Evolutionary conservation across 1,284 basidiomycete species (phyloP).

Genomic region (Melampsora larici-populina): DNA sequence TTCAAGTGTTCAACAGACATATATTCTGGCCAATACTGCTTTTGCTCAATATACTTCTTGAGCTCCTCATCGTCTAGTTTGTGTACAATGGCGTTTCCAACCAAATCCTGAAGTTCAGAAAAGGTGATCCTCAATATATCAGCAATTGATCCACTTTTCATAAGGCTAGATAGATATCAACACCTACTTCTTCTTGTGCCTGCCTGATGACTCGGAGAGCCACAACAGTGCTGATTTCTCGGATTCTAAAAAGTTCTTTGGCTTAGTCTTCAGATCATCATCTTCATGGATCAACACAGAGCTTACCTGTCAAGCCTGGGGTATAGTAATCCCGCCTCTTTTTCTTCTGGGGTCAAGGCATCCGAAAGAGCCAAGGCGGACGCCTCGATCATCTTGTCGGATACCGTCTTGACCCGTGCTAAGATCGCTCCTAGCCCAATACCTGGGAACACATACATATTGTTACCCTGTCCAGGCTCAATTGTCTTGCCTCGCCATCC

Average conservation of each 20-base stretch:
- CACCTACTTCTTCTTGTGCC: slow-evolving; percentile 38
- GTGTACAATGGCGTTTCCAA: slow-evolving; percentile 19
- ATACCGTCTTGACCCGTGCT: slow-evolving; percentile 61
- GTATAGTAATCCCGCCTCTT: slow-evolving; percentile 39
- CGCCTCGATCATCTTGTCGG: slow-evolving; percentile 55
- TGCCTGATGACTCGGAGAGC: slow-evolving; percentile 37
- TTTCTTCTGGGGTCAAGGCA: slow-evolving; percentile 70
- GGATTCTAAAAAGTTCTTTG: slow-evolving; percentile 11
- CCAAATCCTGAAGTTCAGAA: slow-evolving; percentile 16
- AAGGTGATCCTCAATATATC: background rate
- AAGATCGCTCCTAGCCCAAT: slow-evolving; percentile 65
- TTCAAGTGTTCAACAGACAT: slow-evolving; percentile 38
- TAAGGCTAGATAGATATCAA: background rate
- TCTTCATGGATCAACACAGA: background rate
- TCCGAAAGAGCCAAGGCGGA: slow-evolving; percentile 69
- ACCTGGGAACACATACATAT: slow-evolving; percentile 64
- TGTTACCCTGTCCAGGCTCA: slow-evolving; percentile 86
- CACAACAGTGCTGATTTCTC: slow-evolving; percentile 40
- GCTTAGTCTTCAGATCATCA: background rate
- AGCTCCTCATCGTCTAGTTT: slow-evolving; percentile 24
- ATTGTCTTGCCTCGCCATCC: slow-evolving; percentile 63
- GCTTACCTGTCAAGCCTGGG: slow-evolving; percentile 34
- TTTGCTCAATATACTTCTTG: slow-evolving; percentile 36
- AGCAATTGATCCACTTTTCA: too few species aligned
- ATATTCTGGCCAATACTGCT: slow-evolving; percentile 40